Evolutionary conservation across 257 asterid species (phyloP).

Genomic region (Linaria vulgaris): DNA sequence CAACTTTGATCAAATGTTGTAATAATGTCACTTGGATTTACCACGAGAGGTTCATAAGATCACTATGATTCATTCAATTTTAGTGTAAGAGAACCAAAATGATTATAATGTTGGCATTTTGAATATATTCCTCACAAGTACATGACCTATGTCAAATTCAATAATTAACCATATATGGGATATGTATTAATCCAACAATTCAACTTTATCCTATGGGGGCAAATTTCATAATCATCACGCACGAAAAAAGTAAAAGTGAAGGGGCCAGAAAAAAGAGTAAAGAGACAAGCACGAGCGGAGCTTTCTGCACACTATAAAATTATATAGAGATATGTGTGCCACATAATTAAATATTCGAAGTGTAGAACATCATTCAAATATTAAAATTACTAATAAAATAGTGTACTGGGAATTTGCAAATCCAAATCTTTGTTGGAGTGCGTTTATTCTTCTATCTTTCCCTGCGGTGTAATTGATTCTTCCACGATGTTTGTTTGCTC

Average conservation of each 20-base stretch:
- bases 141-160: not conserved
- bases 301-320: slow-evolving; percentile 12
- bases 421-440: slow-evolving; percentile 46
- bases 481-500: slow-evolving; percentile 23
- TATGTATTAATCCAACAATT: not conserved
- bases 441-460: slow-evolving; percentile 38
- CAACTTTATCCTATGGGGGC: slow-evolving; percentile 5
- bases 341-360: not conserved
- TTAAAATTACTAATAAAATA: not conserved
- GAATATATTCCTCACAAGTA: too few relatives aligned
- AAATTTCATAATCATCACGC: slow-evolving; percentile 15
- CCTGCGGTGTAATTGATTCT: slow-evolving; percentile 37
- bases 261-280: not conserved
- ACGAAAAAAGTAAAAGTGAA: not conserved
- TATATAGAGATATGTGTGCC: not conserved
- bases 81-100: too few relatives aligned
- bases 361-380: not conserved
- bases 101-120: too few relatives aligned
- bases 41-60: too few relatives aligned
- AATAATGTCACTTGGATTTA: too few relatives aligned
- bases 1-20: too few relatives aligned
- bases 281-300: not conserved
- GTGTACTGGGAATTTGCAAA: slow-evolving; percentile 21
- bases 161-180: not conserved
- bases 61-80: too few relatives aligned